A percentile compares a stretch with the other conserved stretches of the same genome.
Conservation (phyloP, 1,284 basidiomycete species). For the Ustilago cynodontis region DNA sequence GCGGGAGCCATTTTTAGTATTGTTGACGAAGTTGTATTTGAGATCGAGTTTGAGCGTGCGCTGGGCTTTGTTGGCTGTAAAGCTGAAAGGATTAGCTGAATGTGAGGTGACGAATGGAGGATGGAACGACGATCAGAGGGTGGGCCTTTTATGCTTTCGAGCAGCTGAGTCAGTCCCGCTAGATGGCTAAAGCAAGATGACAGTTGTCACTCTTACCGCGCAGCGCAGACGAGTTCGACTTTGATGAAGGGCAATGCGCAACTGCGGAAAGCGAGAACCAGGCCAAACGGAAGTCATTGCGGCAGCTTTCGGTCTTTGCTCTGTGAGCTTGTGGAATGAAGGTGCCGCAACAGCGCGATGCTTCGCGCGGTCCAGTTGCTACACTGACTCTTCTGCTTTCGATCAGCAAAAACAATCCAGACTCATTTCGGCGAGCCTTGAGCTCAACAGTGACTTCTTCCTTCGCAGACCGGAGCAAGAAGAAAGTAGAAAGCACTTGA, state of each 20-base stretch:
- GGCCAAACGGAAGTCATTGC: background rate
- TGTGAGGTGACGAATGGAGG: background rate
- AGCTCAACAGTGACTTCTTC: background rate
- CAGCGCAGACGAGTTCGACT: background rate
- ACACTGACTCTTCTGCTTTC: background rate
- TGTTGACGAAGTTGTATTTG: background rate
- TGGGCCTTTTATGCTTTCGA: background rate
- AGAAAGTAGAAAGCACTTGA: background rate
- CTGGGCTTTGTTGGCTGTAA: background rate
- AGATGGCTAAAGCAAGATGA: background rate
- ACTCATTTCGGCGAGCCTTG: background rate
- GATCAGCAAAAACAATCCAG: background rate
- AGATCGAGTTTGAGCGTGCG: background rate
- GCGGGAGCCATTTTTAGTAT: slow-evolving; percentile 43
- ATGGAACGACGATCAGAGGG: background rate
- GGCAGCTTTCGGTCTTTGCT: background rate
- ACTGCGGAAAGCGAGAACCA: background rate
- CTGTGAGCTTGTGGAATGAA: background rate
- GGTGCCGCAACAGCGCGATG: background rate
- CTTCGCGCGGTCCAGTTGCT: background rate
- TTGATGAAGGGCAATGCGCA: background rate
- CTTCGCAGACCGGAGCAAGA: background rate
- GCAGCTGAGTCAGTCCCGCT: background rate
- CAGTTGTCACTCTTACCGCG: background rate
- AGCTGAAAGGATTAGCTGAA: background rate